A percentile compares a stretch with the other conserved stretches of the same genome.
Conservation (phyloP, 345 rosid species). For the Ceriops zippeliana region DNA sequence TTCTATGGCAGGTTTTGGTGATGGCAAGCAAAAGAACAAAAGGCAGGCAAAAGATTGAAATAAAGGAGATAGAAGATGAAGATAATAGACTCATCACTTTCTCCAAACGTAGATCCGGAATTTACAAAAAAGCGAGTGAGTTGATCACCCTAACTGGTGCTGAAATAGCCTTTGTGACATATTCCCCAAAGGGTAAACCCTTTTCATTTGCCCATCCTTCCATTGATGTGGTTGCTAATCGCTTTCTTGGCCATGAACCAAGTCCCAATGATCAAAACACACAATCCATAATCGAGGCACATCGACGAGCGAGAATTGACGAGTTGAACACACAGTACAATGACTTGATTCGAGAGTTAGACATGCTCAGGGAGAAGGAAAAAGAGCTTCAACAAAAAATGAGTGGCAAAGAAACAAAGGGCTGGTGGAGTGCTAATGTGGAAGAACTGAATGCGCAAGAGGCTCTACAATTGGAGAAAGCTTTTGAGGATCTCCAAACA, state of each 20-base stretch:
- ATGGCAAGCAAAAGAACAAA: conserved; percentile 15
- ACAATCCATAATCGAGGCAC: neutral
- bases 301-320: neutral
- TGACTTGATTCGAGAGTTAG: neutral
- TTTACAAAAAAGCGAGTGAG: conserved; percentile 14
- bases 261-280: neutral
- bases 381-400: neutral
- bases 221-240: neutral
- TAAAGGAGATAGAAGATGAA: conserved; percentile 18
- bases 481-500: neutral
- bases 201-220: conserved; percentile 15
- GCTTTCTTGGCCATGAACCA: neutral
- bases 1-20: neutral
- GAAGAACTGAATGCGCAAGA: neutral
- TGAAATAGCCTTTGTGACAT: conserved; percentile 7
- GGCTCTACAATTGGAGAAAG: neutral
- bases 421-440: conserved; percentile 2
- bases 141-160: conserved; percentile 9
- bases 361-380: neutral
- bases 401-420: neutral
- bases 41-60: conserved; percentile 19
- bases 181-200: conserved; percentile 6
- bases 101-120: conserved; percentile 8
- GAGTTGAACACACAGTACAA: conserved; percentile 1
- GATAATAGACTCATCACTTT: conserved; percentile 13